Evolutionary conservation across 345 rosid species (phyloP).

Genomic region (Corchorus capsularis): DNA sequence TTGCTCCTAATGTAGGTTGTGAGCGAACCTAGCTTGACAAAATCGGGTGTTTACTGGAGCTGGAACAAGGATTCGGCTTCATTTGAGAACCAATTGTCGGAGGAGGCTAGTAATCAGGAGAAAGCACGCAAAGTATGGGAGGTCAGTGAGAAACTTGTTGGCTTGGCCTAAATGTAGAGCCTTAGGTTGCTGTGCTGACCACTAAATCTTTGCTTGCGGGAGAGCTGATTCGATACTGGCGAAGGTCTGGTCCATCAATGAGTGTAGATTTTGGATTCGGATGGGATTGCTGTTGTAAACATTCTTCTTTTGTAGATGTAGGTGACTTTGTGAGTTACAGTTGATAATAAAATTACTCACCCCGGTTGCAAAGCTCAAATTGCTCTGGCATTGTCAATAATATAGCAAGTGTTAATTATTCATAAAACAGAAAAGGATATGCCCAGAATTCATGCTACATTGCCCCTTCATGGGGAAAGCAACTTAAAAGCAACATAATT

Average conservation of each 20-base stretch:
- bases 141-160: slow-evolving; percentile 93
- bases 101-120: slow-evolving; percentile 83
- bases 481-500: background rate
- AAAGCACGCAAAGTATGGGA: slow-evolving; percentile 98
- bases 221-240: slow-evolving; percentile 23
- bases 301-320: slow-evolving; percentile 25
- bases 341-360: slow-evolving; percentile 35
- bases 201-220: slow-evolving; percentile 25
- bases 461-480: background rate
- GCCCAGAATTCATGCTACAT: background rate
- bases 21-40: slow-evolving; percentile 81
- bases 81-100: slow-evolving; percentile 88
- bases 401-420: background rate
- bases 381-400: background rate
- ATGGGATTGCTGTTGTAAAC: slow-evolving; percentile 28
- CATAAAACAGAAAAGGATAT: background rate
- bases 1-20: slow-evolving; percentile 57
- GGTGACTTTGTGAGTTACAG: slow-evolving; percentile 27
- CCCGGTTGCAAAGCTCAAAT: slow-evolving; percentile 17
- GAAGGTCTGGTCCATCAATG: slow-evolving; percentile 14
- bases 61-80: slow-evolving; percentile 97
- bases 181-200: background rate
- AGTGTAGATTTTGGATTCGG: slow-evolving; percentile 14
- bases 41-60: slow-evolving; percentile 97
- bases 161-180: slow-evolving; percentile 54